Conservation (phyloP, 257 asterid species). For the Osmanthus fragrans region DNA sequence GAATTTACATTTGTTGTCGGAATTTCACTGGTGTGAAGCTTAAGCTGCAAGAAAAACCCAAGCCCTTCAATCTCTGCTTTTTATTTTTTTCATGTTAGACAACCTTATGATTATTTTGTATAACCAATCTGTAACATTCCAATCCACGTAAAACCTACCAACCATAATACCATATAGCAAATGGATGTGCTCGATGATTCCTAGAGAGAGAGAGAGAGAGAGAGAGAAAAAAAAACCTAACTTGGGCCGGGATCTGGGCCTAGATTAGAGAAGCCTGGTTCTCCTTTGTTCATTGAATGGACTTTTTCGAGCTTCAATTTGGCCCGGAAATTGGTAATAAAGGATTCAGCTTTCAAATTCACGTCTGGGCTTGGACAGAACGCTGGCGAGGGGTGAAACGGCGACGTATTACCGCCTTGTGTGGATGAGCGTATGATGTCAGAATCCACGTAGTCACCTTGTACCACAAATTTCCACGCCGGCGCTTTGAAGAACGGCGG, state of each 20-base stretch:
- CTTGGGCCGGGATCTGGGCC: constrained; percentile 38
- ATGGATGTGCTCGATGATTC: too few relatives aligned
- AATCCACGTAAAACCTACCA: not conserved
- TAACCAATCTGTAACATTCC: not conserved
- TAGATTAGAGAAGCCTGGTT: constrained; percentile 43
- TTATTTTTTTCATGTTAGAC: too few relatives aligned
- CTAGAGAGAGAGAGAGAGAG: too few relatives aligned
- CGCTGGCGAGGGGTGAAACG: constrained; percentile 55
- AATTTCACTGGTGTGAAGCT: too few relatives aligned
- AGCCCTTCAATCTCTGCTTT: too few relatives aligned
- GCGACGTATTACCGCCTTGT: constrained; percentile 32
- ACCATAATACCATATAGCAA: not conserved
- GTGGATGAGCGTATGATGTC: constrained; percentile 54
- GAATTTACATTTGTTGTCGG: too few relatives aligned
- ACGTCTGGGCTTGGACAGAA: constrained; percentile 90
- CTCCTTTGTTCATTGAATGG: constrained; percentile 34
- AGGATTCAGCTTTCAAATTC: constrained; percentile 78
- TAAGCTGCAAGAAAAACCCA: too few relatives aligned
- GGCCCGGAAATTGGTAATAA: constrained; percentile 60
- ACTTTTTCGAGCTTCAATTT: constrained; percentile 46
- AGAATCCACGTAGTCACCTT: constrained; percentile 82
- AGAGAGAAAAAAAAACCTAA: not conserved
- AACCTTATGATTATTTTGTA: not conserved
- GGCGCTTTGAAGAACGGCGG: constrained; percentile 65
- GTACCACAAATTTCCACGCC: constrained; percentile 77